A percentile compares a stretch with the other conserved stretches of the same genome.
phyloP scores from a whole-genome alignment of 495 filamentous ascomycete species.

The Mycothermus thermophilus region DNA sequence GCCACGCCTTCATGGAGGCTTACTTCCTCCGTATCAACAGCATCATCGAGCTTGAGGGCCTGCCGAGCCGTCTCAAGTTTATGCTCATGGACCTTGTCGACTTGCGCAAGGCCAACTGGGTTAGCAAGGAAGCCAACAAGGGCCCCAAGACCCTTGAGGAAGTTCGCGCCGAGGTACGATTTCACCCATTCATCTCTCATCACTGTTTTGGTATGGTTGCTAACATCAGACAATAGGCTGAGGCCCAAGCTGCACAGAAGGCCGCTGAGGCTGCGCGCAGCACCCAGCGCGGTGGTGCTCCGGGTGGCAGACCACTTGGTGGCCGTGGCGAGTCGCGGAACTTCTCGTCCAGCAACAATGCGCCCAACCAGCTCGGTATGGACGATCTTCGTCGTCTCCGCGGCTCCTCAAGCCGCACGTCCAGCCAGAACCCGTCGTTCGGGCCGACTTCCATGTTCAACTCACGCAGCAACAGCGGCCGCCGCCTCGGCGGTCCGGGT shows the following conservation, averaged over 20 bases:
- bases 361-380: constrained; percentile 63
- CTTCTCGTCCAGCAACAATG: constrained; percentile 57
- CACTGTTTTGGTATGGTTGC: background rate
- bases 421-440: constrained; percentile 53
- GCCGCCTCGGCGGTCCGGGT: constrained; percentile 55
- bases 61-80: constrained; percentile 80
- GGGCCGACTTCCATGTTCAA: constrained; percentile 70
- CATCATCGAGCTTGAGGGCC: constrained; percentile 59
- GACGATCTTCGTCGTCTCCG: constrained; percentile 78
- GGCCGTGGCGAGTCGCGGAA: constrained; percentile 80
- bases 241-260: constrained; percentile 61
- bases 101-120: constrained; percentile 59
- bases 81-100: constrained; percentile 95
- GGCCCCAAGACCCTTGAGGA: constrained; percentile 92
- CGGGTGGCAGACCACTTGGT: constrained; percentile 48
- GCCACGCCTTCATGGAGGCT: constrained; percentile 69
- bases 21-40: constrained; percentile 80
- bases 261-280: constrained; percentile 46
- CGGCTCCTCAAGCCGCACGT: constrained; percentile 36
- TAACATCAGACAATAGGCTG: constrained; percentile 23
- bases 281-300: constrained; percentile 46
- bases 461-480: constrained; percentile 67
- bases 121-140: constrained; percentile 75
- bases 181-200: background rate
- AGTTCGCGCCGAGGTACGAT: constrained; percentile 67